Evolutionary conservation across 2,329 filamentous ascomycete genomes (phyloP), one percentile per base, ranked within the genome.

Genomic region (Cryphonectria japonica): DNA sequence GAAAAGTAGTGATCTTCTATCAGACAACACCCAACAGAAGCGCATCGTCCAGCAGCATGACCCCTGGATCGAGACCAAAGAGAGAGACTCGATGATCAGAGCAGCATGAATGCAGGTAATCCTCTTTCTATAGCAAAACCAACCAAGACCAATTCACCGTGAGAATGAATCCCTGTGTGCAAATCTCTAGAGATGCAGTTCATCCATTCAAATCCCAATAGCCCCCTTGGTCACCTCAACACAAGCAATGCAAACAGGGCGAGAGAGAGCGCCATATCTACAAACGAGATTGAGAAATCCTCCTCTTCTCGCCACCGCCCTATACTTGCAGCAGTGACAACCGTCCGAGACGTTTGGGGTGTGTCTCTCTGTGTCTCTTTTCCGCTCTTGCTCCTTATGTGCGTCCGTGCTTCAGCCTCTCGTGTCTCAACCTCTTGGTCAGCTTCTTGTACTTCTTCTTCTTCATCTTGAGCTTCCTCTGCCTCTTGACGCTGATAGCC

Each of bases 391-490:
- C 46, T n/a, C 46, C 73, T 82, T 85, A 89, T 74, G 88, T 84
- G 78, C 90, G 88, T 78, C 92, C 93, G 78, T 96, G 85, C 85
- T 95, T 97, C 80, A 94, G 90, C 80, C 95, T 91, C 85, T 94
- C 82, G 80, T 93, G 95, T 81, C 95, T 90, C 78, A 95, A 98
- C 82, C 90, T 89, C 87, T 92, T 93, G 93, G 97, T 94, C 76
- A 98, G 86, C 89, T 99, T 99, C 94, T 98, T 98, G 84, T 97
- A 97, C 91, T 99, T 99, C 89, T 98, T 95, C 89, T 98, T 99
- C 93, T 99, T 99, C 95, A 99, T 99, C 89, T 94, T 97, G 79
- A 98, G 85, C 85, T 96, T 97, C 79, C 94, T 87, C 83, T 97
- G 94, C 81, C 96, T 88, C 86, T 92, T 94, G 76, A 98, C 95